A percentile compares a stretch with the other conserved stretches of the same genome.
phyloP scores from a whole-genome alignment of 176 grass and related monocot species.

The Zizania latifolia region DNA sequence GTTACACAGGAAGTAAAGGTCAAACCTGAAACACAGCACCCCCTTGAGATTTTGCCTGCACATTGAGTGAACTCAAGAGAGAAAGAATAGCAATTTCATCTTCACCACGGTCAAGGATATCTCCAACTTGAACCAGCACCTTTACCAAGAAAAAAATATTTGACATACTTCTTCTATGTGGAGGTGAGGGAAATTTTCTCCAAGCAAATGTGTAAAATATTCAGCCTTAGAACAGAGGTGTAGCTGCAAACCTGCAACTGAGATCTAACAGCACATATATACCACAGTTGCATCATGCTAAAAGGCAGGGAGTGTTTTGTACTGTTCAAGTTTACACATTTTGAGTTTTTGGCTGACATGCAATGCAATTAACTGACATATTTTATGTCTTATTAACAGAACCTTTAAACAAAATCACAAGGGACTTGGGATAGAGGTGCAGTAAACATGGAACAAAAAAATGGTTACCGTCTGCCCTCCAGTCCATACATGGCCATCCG shows the following conservation, averaged over 20 bases:
- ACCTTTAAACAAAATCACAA: not conserved
- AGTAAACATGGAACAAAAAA: not conserved
- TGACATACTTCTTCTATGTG: not conserved
- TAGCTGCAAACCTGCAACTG: no score
- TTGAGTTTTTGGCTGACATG: not conserved
- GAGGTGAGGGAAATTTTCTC: not conserved
- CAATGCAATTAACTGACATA: not conserved
- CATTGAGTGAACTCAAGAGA: constrained; percentile 58
- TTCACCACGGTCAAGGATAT: constrained; percentile 85
- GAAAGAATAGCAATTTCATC: constrained; percentile 92
- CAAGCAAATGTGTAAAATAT: no score
- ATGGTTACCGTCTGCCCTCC: constrained; percentile 60
- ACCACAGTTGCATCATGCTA: not conserved
- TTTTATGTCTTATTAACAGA: not conserved
- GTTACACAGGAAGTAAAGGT: not conserved
- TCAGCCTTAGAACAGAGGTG: no score
- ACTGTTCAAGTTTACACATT: not conserved
- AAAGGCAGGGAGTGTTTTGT: not conserved
- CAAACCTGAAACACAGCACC: constrained; percentile 96
- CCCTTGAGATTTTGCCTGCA: constrained; percentile 71
- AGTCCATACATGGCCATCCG: constrained; percentile 60
- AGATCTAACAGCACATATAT: no score
- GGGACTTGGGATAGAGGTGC: not conserved
- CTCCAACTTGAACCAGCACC: constrained; percentile 88
- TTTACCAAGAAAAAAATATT: constrained; percentile 18